A percentile compares a stretch with the other conserved stretches of the same genome.
Conservation (phyloP, 2,329 filamentous ascomycete genomes). For the Alternaria ventricosa region DNA sequence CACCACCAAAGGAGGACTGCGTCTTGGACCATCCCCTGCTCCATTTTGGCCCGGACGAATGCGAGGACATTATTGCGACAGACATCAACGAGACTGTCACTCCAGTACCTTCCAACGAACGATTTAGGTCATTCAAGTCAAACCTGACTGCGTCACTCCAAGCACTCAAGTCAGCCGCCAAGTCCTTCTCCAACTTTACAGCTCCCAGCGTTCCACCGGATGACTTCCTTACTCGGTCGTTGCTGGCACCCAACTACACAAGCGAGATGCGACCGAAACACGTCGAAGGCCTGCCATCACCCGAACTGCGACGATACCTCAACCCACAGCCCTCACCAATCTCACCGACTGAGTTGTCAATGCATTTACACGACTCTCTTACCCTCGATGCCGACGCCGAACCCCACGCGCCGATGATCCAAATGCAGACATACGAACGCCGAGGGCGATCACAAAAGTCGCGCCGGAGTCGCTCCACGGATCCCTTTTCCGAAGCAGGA, state of each 20-base stretch:
- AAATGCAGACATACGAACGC: conserved; percentile 67
- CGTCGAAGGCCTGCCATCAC: conserved; percentile 60
- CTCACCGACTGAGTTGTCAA: conserved; percentile 47
- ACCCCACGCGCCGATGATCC: conserved; percentile 62
- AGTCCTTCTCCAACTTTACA: conserved; percentile 66
- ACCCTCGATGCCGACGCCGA: conserved; percentile 44
- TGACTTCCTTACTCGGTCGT: conserved; percentile 66
- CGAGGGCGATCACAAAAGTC: conserved; percentile 39
- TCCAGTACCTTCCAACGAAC: conserved; percentile 33
- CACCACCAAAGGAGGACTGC: conserved; percentile 60
- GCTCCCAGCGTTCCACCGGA: conserved; percentile 61
- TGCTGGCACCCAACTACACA: conserved; percentile 64
- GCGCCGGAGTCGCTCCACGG: conserved; percentile 31
- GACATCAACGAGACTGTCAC: conserved; percentile 34
- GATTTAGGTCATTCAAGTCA: conserved; percentile 64
- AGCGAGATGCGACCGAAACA: conserved; percentile 66
- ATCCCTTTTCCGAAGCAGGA: conserved; percentile 54
- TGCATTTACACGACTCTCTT: conserved; percentile 49
- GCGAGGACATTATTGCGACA: conserved; percentile 41
- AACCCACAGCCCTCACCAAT: conserved; percentile 59
- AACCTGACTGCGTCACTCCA: conserved; percentile 69
- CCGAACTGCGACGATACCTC: conserved; percentile 65
- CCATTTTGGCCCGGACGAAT: conserved; percentile 45
- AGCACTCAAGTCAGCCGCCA: conserved; percentile 66
- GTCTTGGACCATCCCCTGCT: conserved; percentile 64